These are phyloP conservation scores for Cordyceps javanica DNA, from an alignment of 2,329 filamentous ascomycete species.

Conservation along the genomic window DNA sequence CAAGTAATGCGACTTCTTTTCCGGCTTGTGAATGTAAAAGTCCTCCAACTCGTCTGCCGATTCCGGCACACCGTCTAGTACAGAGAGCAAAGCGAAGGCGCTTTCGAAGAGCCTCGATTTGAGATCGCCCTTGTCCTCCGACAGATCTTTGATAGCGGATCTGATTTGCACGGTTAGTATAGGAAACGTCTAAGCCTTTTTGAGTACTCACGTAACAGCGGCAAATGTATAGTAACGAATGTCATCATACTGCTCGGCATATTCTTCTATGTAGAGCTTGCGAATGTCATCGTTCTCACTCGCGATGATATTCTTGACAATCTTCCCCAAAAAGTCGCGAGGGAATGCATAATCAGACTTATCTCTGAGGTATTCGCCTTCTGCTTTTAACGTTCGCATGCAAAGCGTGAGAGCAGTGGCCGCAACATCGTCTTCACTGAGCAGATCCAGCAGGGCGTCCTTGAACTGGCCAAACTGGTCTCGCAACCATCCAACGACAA, in stretches of 20 bases:
- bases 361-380: slow-evolving; percentile 56
- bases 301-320: slow-evolving; percentile 58
- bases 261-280: slow-evolving; percentile 71
- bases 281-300: slow-evolving; percentile 54
- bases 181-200: slow-evolving; percentile 22
- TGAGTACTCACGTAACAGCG: slow-evolving; percentile 56
- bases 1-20: slow-evolving; percentile 61
- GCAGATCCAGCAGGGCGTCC: slow-evolving; percentile 51
- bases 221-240: slow-evolving; percentile 77
- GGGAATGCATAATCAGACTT: slow-evolving; percentile 65
- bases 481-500: slow-evolving; percentile 73
- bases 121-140: slow-evolving; percentile 15
- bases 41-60: slow-evolving; percentile 59
- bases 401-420: slow-evolving; percentile 67
- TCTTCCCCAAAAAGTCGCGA: slow-evolving; percentile 55
- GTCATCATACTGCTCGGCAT: slow-evolving; percentile 74
- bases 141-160: slow-evolving; percentile 21
- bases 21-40: slow-evolving; percentile 60
- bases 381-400: slow-evolving; percentile 80
- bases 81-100: slow-evolving; percentile 56
- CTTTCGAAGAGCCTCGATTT: slow-evolving; percentile 42
- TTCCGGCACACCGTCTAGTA: slow-evolving; percentile 64
- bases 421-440: slow-evolving; percentile 58
- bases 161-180: slow-evolving; percentile 16
- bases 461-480: slow-evolving; percentile 69